These are phyloP conservation scores for Pachyrhizus erosus DNA, from an alignment of 306 rosid species.

Conservation along the genomic window DNA sequence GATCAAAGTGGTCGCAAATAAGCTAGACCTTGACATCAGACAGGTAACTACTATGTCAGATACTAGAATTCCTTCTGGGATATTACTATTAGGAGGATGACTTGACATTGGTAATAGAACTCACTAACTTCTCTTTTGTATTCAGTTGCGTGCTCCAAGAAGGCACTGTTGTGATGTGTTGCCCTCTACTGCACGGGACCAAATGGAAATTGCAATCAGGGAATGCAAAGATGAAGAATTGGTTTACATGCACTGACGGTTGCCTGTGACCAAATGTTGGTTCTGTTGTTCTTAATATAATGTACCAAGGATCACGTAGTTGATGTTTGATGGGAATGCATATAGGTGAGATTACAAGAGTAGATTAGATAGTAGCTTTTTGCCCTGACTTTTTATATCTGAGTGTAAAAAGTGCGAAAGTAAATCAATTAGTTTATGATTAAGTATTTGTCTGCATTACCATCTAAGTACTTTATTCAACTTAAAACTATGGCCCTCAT, in stretches of 20 bases:
- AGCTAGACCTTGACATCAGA: conserved; percentile 62
- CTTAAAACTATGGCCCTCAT: not conserved
- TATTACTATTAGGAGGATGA: not conserved
- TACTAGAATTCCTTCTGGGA: not conserved
- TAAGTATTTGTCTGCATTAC: not conserved
- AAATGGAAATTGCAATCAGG: conserved; percentile 71
- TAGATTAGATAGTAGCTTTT: conserved; percentile 8
- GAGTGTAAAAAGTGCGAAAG: not conserved
- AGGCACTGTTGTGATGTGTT: conserved; percentile 88
- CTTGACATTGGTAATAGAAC: conserved; percentile 10
- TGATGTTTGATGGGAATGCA: conserved; percentile 4
- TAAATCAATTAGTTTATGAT: not conserved
- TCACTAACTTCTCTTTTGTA: conserved; percentile 29
- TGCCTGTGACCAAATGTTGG: not conserved
- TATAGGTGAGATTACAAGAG: not conserved
- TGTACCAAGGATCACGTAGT: not conserved
- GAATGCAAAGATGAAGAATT: conserved; percentile 89
- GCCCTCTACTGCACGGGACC: conserved; percentile 55
- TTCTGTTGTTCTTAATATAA: conserved; percentile 11
- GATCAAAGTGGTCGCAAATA: conserved; percentile 67
- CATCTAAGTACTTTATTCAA: not conserved
- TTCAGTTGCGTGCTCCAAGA: conserved; percentile 89
- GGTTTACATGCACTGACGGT: conserved; percentile 56
- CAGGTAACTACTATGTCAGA: conserved; percentile 53
- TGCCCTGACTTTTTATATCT: conserved; percentile 28